Percentiles rank a stretch among this genome's conserved stretches.
Conservation (phyloP, 345 rosid species). For the Citrus sinensis region DVS_A1.0 CM039164.1:746501-747000, state of each 20-base stretch:
- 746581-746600: background rate
- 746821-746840: background rate
- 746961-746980: background rate
- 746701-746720: background rate
- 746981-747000: conserved; percentile 1
- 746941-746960: background rate
- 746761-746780: background rate
- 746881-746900: conserved; percentile 1
- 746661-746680: background rate
- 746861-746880: background rate
- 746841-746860: background rate
- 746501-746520: background rate
- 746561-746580: background rate
- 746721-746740: background rate
- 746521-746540: background rate
- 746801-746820: background rate
- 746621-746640: background rate
- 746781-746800: background rate
- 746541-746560: background rate
- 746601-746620: background rate
- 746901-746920: conserved; percentile 18
- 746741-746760: background rate
- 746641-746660: background rate
- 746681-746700: background rate
- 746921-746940: conserved; percentile 7